Evolutionary conservation across 2,329 filamentous ascomycete genomes (phyloP).

Genomic region (Stagonosporopsis cucurbitacearum): DNA sequence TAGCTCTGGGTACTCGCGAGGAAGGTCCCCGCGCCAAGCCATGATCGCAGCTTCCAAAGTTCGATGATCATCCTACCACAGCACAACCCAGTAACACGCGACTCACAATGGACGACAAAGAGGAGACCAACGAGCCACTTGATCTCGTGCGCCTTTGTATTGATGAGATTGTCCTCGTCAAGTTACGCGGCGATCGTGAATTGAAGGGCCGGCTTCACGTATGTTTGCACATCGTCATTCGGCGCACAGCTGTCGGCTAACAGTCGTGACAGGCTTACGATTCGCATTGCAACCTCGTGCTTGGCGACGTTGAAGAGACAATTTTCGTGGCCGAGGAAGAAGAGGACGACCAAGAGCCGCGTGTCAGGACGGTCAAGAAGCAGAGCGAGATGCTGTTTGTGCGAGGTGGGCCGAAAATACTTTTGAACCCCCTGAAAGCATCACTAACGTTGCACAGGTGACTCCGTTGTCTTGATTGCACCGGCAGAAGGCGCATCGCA

Average conservation of each 20-base stretch:
- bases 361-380: slow-evolving; percentile 78
- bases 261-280: slow-evolving; percentile 78
- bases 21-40: slow-evolving; percentile 25
- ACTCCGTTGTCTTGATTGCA: slow-evolving; percentile 60
- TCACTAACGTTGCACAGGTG: slow-evolving; percentile 42
- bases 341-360: slow-evolving; percentile 74
- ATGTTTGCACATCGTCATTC: slow-evolving; percentile 29
- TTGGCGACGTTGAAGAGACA: slow-evolving; percentile 96
- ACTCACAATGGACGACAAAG: slow-evolving; percentile 78
- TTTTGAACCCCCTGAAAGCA: not conserved
- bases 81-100: slow-evolving; percentile 15
- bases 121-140: slow-evolving; percentile 85
- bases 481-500: slow-evolving; percentile 42
- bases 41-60: slow-evolving; percentile 23
- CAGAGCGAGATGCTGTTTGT: slow-evolving; percentile 99
- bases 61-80: slow-evolving; percentile 8
- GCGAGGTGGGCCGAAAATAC: slow-evolving; percentile 68
- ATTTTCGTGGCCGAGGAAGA: slow-evolving; percentile 93
- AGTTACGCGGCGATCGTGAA: slow-evolving; percentile 93
- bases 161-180: slow-evolving; percentile 96
- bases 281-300: slow-evolving; percentile 95
- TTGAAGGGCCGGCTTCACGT: slow-evolving; percentile 95
- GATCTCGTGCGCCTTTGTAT: slow-evolving; percentile 94
- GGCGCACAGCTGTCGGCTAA: slow-evolving; percentile 19
- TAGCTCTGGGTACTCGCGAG: slow-evolving; percentile 17